Evolutionary conservation across 2,329 filamentous ascomycete genomes (phyloP).

Genomic region (Colletotrichum euphorbiae): DNA sequence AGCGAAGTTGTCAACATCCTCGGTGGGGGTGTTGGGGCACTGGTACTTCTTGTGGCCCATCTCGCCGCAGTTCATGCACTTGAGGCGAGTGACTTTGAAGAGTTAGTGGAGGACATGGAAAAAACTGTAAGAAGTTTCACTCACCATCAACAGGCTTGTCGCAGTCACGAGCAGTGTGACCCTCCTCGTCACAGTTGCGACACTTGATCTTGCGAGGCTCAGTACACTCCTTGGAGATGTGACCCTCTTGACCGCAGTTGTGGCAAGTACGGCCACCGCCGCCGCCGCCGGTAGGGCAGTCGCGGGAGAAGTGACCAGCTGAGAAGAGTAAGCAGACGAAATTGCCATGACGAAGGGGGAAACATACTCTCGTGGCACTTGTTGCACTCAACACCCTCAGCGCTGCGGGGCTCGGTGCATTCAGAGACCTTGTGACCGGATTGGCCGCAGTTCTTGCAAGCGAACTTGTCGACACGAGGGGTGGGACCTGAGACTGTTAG

Average conservation of each 20-base stretch:
- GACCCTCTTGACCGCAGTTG: constrained; percentile 74
- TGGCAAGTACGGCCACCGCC: constrained; percentile 64
- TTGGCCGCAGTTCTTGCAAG: constrained; percentile 76
- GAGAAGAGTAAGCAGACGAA: neutral
- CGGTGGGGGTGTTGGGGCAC: constrained; percentile 50
- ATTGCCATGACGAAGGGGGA: neutral
- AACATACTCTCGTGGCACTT: constrained; percentile 71
- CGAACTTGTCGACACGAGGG: constrained; percentile 72
- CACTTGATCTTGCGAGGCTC: constrained; percentile 65
- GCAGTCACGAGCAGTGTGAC: constrained; percentile 73
- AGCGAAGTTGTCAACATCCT: constrained; percentile 43
- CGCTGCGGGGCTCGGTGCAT: constrained; percentile 70
- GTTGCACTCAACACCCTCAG: constrained; percentile 72
- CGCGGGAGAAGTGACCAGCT: constrained; percentile 72
- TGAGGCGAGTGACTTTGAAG: constrained; percentile 61
- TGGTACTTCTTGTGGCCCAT: constrained; percentile 57
- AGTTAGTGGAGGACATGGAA: constrained; percentile 41
- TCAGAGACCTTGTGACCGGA: constrained; percentile 63
- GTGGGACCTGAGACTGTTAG: constrained; percentile 57
- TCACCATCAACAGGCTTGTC: constrained; percentile 67
- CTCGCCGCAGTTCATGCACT: constrained; percentile 68
- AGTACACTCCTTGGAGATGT: constrained; percentile 64
- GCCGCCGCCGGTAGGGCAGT: constrained; percentile 74
- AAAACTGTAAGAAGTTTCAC: constrained; percentile 39
- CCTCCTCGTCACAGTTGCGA: constrained; percentile 69